Evolutionary conservation across 140 eudicot genomes (phyloP), one percentile per base, ranked within the genome.

Genomic region (Flaveria floridana): DNA sequence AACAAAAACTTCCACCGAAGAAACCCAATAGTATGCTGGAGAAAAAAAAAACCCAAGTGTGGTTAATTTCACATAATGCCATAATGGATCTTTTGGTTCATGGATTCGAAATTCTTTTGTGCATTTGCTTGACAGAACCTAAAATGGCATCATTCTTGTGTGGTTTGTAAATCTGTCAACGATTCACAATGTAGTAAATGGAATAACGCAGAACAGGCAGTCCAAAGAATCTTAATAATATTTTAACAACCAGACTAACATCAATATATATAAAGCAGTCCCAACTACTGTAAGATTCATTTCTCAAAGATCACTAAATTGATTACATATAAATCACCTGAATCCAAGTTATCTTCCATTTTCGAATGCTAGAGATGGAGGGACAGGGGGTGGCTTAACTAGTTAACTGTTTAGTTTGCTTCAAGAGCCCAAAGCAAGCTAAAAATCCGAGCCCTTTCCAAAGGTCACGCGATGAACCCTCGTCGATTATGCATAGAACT

Each of bases 1-100:
- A 44, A 44, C 50, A 2, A 44, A 44, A 44, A 63, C 68, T 61
- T 13, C 4, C 9, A 41, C 68, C 3, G 15, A 7, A 57, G 64
- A 30, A 34, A 65, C 50, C 50, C 28, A 12, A 63, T 63, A 25
- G 46, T 63, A 13, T 11, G 68, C 42, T n/a, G 70, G 70, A 37
- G 19, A 64, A 64, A 30, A 6, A 64, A 64, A 11, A 64, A 64
- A 64, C 46, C 64, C 1, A 23, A 11, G n/a, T 13, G 23, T 46
- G 14, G 23, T 39, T 34, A 65, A 65, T 2, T 15, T 28, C n/a
- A 66, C 53, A 39, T 39, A 66, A 39, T 19, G 6, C 2, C 6
- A 34, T 5, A 28, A 19, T 9, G 34, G 34, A 59, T 59, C 15
- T 1, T 34, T 8, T 21, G 66, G 66, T 59, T 59, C 28, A 23